Evolutionary conservation across 768 basidiomycete species (phyloP).

Genomic region (Tylopilus subfusipes): DNA sequence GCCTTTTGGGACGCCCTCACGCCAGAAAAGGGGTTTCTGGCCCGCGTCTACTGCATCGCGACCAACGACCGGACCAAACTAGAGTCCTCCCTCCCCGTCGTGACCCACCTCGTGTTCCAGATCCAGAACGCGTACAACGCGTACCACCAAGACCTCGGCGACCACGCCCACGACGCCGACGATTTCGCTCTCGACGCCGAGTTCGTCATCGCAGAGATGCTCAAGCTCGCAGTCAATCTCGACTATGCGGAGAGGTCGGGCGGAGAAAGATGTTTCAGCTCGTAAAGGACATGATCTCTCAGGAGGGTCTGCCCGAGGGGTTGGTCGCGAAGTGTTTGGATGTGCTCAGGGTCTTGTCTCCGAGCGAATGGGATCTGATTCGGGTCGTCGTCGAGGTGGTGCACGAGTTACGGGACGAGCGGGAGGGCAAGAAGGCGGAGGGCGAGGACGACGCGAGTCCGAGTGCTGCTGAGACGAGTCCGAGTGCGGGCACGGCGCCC

Average conservation of each 20-base stretch:
- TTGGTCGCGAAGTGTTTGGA: constrained; percentile 78
- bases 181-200: constrained; percentile 35
- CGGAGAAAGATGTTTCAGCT: constrained; percentile 83
- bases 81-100: too few species aligned
- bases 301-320: constrained; percentile 62
- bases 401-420: constrained; percentile 61
- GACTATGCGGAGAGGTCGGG: constrained; percentile 95
- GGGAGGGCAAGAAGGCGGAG: constrained; percentile 37
- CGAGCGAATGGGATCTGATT: constrained; percentile 74
- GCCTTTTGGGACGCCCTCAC: too few species aligned
- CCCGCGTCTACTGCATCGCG: constrained; percentile 68
- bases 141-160: constrained; percentile 42
- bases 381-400: constrained; percentile 91
- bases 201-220: constrained; percentile 76
- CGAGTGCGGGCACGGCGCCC: too few species aligned
- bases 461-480: too few species aligned
- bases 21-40: too few species aligned
- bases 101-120: too few species aligned
- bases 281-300: constrained; percentile 79
- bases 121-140: too few species aligned
- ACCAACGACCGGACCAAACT: too few species aligned
- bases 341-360: constrained; percentile 67
- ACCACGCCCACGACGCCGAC: constrained; percentile 42
- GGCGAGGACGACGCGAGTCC: constrained; percentile 3
- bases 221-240: constrained; percentile 70